Percentiles rank a stretch among this genome's conserved stretches.
These are phyloP conservation scores for Rosa rugosa DNA, from an alignment of 306 rosid species.

Conservation along the genomic window DNA sequence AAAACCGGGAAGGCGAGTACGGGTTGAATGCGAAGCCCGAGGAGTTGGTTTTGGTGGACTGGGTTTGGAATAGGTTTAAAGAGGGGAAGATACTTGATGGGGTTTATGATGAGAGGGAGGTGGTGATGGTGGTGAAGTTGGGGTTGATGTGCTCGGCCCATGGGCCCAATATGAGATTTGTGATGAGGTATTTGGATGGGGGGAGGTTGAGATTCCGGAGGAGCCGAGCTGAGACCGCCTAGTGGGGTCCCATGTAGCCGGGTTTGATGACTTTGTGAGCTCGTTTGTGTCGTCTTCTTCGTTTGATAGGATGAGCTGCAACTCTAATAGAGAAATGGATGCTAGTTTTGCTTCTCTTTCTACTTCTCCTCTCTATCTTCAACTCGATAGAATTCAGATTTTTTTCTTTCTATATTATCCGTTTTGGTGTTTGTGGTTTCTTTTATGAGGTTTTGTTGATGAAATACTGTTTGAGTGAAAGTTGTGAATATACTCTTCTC, in stretches of 20 bases:
- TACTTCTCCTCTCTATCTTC: slow-evolving; percentile 50
- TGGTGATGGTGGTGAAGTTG: slow-evolving; percentile 50
- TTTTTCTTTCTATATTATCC: not conserved
- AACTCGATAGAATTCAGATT: slow-evolving; percentile 29
- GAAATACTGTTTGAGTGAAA: not conserved
- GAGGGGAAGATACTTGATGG: no score
- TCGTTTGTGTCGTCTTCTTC: slow-evolving; percentile 65
- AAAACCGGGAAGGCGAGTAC: no score
- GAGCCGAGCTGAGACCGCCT: slow-evolving; percentile 44
- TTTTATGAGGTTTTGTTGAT: not conserved
- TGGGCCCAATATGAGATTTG: slow-evolving; percentile 57
- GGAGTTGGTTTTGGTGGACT: no score
- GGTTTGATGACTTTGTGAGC: slow-evolving; percentile 64
- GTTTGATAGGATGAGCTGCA: slow-evolving; percentile 43
- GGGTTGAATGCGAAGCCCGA: slow-evolving; percentile 37
- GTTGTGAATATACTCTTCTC: no score
- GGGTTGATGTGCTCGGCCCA: slow-evolving; percentile 72
- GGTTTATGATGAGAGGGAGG: no score
- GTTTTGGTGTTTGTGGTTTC: not conserved
- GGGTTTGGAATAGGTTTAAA: no score
- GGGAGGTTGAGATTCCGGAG: slow-evolving; percentile 48
- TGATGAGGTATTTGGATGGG: slow-evolving; percentile 72
- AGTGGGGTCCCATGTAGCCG: slow-evolving; percentile 32
- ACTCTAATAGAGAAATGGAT: slow-evolving; percentile 44
- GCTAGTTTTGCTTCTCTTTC: slow-evolving; percentile 39